These are phyloP conservation scores for Auriculariales sp. DNA, from an alignment of 768 basidiomycete species.

Conservation along the genomic window DNA sequence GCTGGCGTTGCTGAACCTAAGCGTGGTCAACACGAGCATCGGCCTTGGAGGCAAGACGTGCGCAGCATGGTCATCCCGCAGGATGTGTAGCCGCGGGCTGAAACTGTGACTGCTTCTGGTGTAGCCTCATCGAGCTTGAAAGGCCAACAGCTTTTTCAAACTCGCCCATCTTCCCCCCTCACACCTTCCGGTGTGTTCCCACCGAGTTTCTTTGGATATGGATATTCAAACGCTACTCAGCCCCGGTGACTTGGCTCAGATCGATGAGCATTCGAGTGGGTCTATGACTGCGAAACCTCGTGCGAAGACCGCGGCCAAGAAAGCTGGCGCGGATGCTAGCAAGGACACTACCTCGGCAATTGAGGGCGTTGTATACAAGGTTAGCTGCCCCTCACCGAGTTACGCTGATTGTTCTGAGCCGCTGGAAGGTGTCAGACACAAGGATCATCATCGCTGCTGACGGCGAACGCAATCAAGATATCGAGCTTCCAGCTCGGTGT, in stretches of 20 bases:
- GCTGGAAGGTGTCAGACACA: slow-evolving; percentile 55
- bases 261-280: slow-evolving; percentile 65
- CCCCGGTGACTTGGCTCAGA: slow-evolving; percentile 77
- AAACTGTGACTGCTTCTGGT: slow-evolving; percentile 1
- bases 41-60: slow-evolving; percentile 92
- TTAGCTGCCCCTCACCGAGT: slow-evolving; percentile 12
- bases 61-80: slow-evolving; percentile 9
- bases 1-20: slow-evolving; percentile 60
- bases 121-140: slow-evolving; percentile 74
- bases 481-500: slow-evolving; percentile 76
- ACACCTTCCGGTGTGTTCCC: slow-evolving; percentile 54
- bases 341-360: slow-evolving; percentile 24
- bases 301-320: slow-evolving; percentile 27
- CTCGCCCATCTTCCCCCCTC: slow-evolving; percentile 61
- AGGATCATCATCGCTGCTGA: slow-evolving; percentile 71
- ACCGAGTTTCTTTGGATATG: neutral
- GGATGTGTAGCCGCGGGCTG: neutral
- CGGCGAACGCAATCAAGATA: slow-evolving; percentile 30
- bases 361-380: slow-evolving; percentile 85
- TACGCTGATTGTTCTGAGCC: neutral
- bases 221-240: slow-evolving; percentile 20
- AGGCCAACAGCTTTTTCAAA: slow-evolving; percentile 69
- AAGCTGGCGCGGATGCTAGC: slow-evolving; percentile 22
- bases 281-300: slow-evolving; percentile 19
- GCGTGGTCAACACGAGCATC: slow-evolving; percentile 54